Evolutionary conservation across 164 flowering plant species (phyloP).

Genomic region (Cinnamomum chago): DNA sequence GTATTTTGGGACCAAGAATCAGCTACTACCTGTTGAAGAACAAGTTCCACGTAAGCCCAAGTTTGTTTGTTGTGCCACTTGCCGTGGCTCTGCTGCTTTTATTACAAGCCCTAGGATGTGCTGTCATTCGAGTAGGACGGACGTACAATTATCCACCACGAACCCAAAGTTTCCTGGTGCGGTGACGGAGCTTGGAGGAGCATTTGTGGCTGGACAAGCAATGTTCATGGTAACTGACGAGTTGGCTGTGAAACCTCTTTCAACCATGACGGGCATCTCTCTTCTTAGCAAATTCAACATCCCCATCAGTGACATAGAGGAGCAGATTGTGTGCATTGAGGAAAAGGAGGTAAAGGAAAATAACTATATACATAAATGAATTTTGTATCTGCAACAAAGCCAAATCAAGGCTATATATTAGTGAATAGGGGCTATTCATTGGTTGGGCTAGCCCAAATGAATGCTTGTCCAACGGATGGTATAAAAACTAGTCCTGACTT

Average conservation of each 20-base stretch:
- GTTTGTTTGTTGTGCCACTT: neutral
- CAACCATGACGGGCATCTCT: neutral
- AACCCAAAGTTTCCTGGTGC: neutral
- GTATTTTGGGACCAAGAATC: neutral
- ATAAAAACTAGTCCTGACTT: no score
- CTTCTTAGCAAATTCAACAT: neutral
- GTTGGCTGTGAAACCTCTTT: neutral
- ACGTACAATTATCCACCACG: neutral
- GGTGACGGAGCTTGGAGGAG: neutral
- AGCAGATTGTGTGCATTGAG: neutral
- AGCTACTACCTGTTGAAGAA: neutral
- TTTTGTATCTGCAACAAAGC: no score
- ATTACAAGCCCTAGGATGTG: neutral
- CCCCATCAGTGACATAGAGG: neutral
- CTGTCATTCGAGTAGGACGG: neutral
- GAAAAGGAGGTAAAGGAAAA: neutral
- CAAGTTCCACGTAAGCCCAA: neutral
- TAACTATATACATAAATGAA: no score
- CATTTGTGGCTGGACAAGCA: neutral
- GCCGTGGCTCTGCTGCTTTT: no score
- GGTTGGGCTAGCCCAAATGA: no score
- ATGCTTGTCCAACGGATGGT: no score
- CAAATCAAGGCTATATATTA: no score
- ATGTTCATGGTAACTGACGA: constrained; percentile 1
- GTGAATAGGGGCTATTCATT: no score